A percentile compares a stretch with the other conserved stretches of the same genome.
Evolutionary conservation across 371 early-diverging fungal species (phyloP).

Genomic region (Mortierella sp.): DNA sequence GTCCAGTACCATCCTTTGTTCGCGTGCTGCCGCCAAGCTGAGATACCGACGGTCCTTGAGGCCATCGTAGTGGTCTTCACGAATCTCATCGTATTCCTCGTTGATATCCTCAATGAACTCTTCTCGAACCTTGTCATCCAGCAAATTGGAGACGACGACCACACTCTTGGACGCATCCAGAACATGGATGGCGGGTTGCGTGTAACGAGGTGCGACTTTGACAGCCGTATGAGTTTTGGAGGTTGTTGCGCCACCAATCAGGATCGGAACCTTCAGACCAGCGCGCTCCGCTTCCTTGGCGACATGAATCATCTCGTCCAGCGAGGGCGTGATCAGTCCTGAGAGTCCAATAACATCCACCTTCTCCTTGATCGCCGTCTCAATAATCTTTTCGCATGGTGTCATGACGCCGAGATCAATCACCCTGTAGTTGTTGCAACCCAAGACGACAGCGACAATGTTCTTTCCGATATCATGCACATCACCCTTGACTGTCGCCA

Average conservation of each 20-base stretch:
- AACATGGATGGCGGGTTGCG: slow-evolving; percentile 74
- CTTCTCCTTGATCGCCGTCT: slow-evolving; percentile 84
- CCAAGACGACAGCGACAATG: slow-evolving; percentile 93
- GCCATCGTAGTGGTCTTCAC: slow-evolving; percentile 93
- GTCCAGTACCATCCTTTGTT: slow-evolving; percentile 70
- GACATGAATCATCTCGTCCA: slow-evolving; percentile 95
- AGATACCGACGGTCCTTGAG: slow-evolving; percentile 84
- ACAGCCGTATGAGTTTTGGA: slow-evolving; percentile 96
- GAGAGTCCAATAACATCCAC: slow-evolving; percentile 92
- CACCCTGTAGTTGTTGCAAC: slow-evolving; percentile 95
- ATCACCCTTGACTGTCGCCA: slow-evolving; percentile 95
- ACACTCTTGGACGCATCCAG: slow-evolving; percentile 86
- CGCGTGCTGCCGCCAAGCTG: slow-evolving; percentile 74
- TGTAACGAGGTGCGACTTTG: slow-evolving; percentile 90
- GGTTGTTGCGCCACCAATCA: slow-evolving; percentile 96
- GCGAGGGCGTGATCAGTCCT: slow-evolving; percentile 92
- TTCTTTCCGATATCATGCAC: slow-evolving; percentile 93
- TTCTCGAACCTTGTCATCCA: slow-evolving; percentile 77
- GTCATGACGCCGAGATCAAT: slow-evolving; percentile 96
- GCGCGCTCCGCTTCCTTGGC: slow-evolving; percentile 90
- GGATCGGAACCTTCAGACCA: slow-evolving; percentile 87
- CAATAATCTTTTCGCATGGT: slow-evolving; percentile 89
- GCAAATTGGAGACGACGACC: slow-evolving; percentile 82
- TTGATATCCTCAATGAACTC: slow-evolving; percentile 88
- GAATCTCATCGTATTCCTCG: slow-evolving; percentile 93